phyloP scores from a whole-genome alignment of 106 monocot species.

The Chionographis japonica region DNA sequence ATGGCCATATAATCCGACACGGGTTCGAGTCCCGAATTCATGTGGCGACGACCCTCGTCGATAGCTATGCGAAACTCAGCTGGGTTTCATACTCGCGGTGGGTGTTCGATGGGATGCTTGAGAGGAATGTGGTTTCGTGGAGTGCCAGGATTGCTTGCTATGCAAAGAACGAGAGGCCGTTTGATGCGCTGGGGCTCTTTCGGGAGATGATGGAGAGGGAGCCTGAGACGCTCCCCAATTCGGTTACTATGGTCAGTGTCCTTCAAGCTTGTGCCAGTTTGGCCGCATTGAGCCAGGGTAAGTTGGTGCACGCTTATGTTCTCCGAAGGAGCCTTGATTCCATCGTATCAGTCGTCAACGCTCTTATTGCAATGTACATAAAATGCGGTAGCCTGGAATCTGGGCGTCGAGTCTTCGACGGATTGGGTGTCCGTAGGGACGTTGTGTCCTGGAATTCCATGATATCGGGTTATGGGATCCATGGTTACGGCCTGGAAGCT shows the following conservation, averaged over 20 bases:
- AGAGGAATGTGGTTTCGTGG: slow-evolving; percentile 45
- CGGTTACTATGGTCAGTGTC: slow-evolving; percentile 40
- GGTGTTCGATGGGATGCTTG: slow-evolving; percentile 36
- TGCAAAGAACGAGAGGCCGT: slow-evolving; percentile 19
- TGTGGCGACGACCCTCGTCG: slow-evolving; percentile 28
- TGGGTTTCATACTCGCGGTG: slow-evolving; percentile 2
- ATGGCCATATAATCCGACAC: slow-evolving; percentile 35
- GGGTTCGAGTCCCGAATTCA: slow-evolving; percentile 40
- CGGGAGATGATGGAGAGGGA: slow-evolving; percentile 14
- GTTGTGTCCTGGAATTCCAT: slow-evolving; percentile 38
- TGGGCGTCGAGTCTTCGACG: slow-evolving; percentile 24
- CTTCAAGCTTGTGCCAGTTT: slow-evolving; percentile 32
- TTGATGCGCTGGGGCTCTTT: slow-evolving; percentile 34
- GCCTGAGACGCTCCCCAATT: slow-evolving; percentile 10
- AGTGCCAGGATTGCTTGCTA: slow-evolving; percentile 46
- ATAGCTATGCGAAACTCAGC: slow-evolving; percentile 28
- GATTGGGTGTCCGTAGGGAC: slow-evolving; percentile 13
- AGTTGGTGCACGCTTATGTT: slow-evolving; percentile 34
- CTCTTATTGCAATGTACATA: slow-evolving; percentile 51
- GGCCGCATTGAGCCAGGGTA: slow-evolving; percentile 19
- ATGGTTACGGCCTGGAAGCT: slow-evolving; percentile 33
- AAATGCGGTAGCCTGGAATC: slow-evolving; percentile 35
- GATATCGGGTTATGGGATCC: slow-evolving; percentile 30
- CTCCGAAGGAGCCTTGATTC: slow-evolving; percentile 26
- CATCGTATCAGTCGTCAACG: slow-evolving; percentile 22